Conservation (phyloP, 2,329 filamentous ascomycete species). For the Coniella lustricola region DNA sequence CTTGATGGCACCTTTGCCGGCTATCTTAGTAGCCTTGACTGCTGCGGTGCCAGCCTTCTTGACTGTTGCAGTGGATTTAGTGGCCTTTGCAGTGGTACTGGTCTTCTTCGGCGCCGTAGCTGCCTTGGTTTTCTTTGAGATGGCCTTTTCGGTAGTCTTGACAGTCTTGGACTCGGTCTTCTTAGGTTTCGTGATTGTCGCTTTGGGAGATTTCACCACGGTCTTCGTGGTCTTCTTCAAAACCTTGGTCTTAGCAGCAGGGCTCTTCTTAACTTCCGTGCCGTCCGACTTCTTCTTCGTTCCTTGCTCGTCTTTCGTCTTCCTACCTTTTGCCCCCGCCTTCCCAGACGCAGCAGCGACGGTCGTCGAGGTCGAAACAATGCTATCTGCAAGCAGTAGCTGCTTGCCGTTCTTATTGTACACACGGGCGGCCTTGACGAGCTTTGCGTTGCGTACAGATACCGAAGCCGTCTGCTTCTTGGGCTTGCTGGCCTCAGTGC, state of each 20-base stretch:
- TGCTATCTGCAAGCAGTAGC: constrained; percentile 14
- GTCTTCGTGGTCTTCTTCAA: neutral
- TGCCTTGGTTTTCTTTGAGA: neutral
- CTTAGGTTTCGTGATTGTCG: too few relatives aligned
- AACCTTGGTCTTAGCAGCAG: neutral
- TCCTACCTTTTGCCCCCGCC: neutral
- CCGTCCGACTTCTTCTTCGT: too few relatives aligned
- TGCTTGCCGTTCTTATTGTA: constrained; percentile 17
- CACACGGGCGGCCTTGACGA: constrained; percentile 12
- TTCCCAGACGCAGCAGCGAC: neutral
- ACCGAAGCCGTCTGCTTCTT: constrained; percentile 1
- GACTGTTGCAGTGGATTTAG: too few relatives aligned
- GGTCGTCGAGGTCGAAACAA: constrained; percentile 5
- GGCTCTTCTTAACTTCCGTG: too few relatives aligned
- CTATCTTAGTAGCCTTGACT: too few relatives aligned
- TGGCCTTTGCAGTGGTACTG: neutral
- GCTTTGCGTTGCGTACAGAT: constrained; percentile 13
- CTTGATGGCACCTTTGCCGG: constrained; percentile 8
- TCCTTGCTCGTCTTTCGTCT: too few relatives aligned
- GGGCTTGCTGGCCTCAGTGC: too few relatives aligned
- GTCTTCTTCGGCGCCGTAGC: constrained; percentile 1
- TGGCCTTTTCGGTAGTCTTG: constrained; percentile 2
- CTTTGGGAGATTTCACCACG: too few relatives aligned
- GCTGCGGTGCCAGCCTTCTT: too few relatives aligned
- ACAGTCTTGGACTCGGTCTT: constrained; percentile 1